A percentile compares a stretch with the other conserved stretches of the same genome.
Conservation (phyloP, 495 filamentous ascomycete species). For the Lentithecium fluviatile region DNA sequence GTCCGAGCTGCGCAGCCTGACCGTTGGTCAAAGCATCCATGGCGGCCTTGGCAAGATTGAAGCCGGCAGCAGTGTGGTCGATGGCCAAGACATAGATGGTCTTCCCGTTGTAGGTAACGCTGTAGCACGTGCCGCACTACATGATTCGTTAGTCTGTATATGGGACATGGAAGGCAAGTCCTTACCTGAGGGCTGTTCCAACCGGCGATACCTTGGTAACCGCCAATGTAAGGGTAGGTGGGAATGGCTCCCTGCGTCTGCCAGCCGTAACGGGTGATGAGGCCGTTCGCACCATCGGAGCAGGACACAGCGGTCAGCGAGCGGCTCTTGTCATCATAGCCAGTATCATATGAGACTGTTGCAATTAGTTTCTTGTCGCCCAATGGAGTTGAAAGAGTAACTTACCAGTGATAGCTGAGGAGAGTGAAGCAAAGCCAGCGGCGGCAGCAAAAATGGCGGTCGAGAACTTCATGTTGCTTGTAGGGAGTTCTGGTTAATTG, state of each 20-base stretch:
- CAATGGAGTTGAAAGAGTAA: neutral
- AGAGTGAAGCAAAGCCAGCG: slow-evolving; percentile 41
- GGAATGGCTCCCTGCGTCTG: slow-evolving; percentile 42
- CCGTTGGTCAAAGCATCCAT: slow-evolving; percentile 66
- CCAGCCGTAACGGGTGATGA: slow-evolving; percentile 53
- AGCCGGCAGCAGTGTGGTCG: slow-evolving; percentile 59
- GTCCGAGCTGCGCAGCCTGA: slow-evolving; percentile 55
- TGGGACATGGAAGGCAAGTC: neutral
- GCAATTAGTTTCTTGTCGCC: neutral
- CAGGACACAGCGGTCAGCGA: slow-evolving; percentile 53
- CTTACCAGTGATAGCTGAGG: slow-evolving; percentile 41
- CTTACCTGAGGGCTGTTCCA: slow-evolving; percentile 53
- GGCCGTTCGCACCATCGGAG: slow-evolving; percentile 59
- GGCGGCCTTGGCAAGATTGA: slow-evolving; percentile 64
- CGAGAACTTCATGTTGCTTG: slow-evolving; percentile 52
- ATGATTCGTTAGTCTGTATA: slow-evolving; percentile 7
- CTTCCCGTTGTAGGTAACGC: slow-evolving; percentile 56
- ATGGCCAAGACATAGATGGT: slow-evolving; percentile 67
- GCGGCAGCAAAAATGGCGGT: slow-evolving; percentile 40
- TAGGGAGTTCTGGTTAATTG: neutral
- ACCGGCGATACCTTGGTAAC: slow-evolving; percentile 55
- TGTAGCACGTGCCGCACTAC: slow-evolving; percentile 69
- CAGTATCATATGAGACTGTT: slow-evolving; percentile 57
- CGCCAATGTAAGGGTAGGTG: slow-evolving; percentile 53
- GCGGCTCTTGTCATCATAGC: slow-evolving; percentile 53